phyloP scores from a whole-genome alignment of 306 rosid species.

The Prunus fruticosa region DNA sequence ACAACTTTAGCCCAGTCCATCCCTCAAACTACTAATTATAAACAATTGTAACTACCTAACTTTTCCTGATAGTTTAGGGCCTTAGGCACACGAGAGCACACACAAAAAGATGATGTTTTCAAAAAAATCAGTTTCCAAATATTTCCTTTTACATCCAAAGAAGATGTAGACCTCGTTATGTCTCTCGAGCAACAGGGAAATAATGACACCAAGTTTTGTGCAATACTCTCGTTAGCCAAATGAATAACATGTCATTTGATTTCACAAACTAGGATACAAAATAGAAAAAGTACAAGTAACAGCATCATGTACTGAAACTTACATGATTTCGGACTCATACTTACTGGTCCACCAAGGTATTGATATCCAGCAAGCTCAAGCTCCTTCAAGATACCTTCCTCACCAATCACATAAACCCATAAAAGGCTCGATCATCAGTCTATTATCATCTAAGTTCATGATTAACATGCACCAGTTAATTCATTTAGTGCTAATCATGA shows the following conservation, averaged over 20 bases:
- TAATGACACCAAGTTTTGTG: background rate
- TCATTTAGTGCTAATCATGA: background rate
- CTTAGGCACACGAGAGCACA: too few species aligned
- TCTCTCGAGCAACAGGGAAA: background rate
- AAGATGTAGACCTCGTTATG: background rate
- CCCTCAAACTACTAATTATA: background rate
- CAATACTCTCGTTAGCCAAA: too few species aligned
- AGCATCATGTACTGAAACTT: background rate
- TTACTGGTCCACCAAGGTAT: constrained; percentile 96
- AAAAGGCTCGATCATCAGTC: constrained; percentile 32
- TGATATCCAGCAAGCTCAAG: constrained; percentile 96
- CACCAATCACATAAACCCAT: constrained; percentile 95
- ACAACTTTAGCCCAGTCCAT: background rate
- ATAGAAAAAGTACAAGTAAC: constrained; percentile 5
- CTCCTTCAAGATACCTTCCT: constrained; percentile 97
- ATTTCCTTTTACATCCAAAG: background rate
- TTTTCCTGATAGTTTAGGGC: too few species aligned
- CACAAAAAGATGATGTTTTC: background rate
- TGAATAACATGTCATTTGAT: constrained; percentile 2
- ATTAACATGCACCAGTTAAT: background rate
- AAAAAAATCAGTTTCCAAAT: background rate
- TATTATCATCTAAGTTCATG: constrained; percentile 16
- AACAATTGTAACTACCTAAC: too few species aligned
- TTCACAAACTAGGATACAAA: constrained; percentile 11
- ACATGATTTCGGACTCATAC: constrained; percentile 17